Conservation (phyloP, 495 filamentous ascomycete species). For the Halenospora varia region DNA sequence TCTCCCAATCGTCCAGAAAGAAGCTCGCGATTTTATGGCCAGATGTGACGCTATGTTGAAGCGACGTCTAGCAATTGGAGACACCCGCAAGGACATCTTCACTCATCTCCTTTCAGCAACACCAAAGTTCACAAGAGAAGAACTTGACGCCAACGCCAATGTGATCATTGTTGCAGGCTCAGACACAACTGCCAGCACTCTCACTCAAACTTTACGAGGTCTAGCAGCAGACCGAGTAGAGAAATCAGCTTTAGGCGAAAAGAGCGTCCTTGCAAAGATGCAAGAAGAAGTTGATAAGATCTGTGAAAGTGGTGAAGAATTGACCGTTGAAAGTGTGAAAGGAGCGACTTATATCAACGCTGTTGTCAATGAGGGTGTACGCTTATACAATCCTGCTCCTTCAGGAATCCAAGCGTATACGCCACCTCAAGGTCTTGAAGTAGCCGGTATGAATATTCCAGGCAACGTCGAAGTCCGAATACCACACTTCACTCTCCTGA, state of each 20-base stretch:
- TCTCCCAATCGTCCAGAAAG: conserved; percentile 9
- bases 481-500: conserved; percentile 30
- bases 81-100: conserved; percentile 16
- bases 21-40: conserved; percentile 4
- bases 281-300: conserved; percentile 3
- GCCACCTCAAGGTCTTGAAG: conserved; percentile 37
- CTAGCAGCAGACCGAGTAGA: background rate
- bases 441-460: conserved; percentile 48
- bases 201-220: conserved; percentile 1
- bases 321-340: conserved; percentile 8
- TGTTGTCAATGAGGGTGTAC: conserved; percentile 49
- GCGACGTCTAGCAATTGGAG: conserved; percentile 12
- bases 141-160: conserved; percentile 19
- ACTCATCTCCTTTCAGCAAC: conserved; percentile 9
- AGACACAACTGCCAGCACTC: conserved; percentile 10
- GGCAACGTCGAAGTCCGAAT: conserved; percentile 31
- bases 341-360: conserved; percentile 35
- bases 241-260: background rate
- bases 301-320: background rate
- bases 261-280: conserved; percentile 4
- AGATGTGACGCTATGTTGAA: conserved; percentile 9
- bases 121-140: conserved; percentile 5
- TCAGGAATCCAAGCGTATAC: conserved; percentile 24
- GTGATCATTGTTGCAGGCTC: conserved; percentile 19
- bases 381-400: conserved; percentile 40